Conservation (phyloP, 306 rosid genomes). For the Trifolium subterraneum region DNA sequence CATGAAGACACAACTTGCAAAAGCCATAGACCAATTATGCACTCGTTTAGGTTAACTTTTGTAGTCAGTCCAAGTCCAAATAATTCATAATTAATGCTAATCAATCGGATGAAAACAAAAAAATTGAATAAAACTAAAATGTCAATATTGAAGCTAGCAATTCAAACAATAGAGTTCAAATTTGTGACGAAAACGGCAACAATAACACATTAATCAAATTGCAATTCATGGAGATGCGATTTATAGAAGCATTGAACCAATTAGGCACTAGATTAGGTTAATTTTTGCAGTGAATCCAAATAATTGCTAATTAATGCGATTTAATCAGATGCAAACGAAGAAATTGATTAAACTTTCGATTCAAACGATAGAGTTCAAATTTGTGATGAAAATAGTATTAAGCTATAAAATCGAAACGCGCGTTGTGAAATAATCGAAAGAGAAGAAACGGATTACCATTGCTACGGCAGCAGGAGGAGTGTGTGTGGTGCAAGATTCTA, state of each 20-base stretch:
- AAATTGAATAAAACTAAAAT: background rate
- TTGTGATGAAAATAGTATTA: background rate
- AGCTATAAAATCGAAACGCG: slow-evolving; percentile 3
- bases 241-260: background rate
- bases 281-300: background rate
- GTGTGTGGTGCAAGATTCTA: slow-evolving; percentile 35
- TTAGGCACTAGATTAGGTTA: slow-evolving; percentile 5
- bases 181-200: background rate
- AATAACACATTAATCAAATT: slow-evolving; percentile 17
- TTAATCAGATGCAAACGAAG: background rate
- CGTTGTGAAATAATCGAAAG: background rate
- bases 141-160: background rate
- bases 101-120: background rate
- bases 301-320: background rate
- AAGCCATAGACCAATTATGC: background rate
- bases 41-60: background rate
- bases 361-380: background rate
- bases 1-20: background rate
- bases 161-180: background rate
- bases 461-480: slow-evolving; percentile 24
- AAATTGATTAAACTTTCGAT: slow-evolving; percentile 17
- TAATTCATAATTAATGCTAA: background rate
- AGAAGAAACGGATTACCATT: slow-evolving; percentile 38
- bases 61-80: background rate
- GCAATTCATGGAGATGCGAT: slow-evolving; percentile 8